Evolutionary conservation across 345 rosid species (phyloP).

Genomic region (Barbarea vulgaris): DNA sequence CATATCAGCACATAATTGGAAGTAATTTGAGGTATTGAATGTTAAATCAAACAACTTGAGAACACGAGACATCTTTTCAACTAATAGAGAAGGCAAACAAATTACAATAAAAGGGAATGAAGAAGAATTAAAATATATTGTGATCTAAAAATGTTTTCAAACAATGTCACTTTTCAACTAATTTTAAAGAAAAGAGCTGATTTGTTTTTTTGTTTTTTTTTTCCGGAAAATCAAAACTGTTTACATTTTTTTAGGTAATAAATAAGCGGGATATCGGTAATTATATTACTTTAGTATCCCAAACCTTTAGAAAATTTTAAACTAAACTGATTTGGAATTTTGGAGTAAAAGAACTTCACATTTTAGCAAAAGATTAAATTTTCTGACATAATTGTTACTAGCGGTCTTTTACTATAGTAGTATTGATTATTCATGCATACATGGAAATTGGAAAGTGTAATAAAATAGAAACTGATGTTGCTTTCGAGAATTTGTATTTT

Average conservation of each 20-base stretch:
- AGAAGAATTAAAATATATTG: background rate
- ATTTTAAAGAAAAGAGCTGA: background rate
- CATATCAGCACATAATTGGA: background rate
- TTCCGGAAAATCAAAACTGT: background rate
- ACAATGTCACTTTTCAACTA: background rate
- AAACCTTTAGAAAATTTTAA: background rate
- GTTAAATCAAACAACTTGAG: background rate
- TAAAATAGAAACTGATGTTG: conserved; percentile 11
- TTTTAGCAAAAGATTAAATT: background rate
- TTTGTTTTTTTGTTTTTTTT: background rate
- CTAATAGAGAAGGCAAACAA: background rate
- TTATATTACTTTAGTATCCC: background rate
- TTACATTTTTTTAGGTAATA: background rate
- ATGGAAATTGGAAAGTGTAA: background rate
- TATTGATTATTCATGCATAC: no score
- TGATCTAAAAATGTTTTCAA: background rate
- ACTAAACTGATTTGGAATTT: background rate
- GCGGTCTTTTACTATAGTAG: no score
- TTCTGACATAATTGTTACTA: no score
- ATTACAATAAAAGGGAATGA: background rate
- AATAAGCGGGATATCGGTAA: background rate
- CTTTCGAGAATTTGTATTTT: background rate
- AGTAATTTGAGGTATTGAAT: background rate
- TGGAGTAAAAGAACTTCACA: background rate
- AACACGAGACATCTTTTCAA: conserved; percentile 4